A percentile compares a stretch with the other conserved stretches of the same genome.
phyloP scores from a whole-genome alignment of 1,139 yeast species.

The Eremothecium cymbalariae region DNA sequence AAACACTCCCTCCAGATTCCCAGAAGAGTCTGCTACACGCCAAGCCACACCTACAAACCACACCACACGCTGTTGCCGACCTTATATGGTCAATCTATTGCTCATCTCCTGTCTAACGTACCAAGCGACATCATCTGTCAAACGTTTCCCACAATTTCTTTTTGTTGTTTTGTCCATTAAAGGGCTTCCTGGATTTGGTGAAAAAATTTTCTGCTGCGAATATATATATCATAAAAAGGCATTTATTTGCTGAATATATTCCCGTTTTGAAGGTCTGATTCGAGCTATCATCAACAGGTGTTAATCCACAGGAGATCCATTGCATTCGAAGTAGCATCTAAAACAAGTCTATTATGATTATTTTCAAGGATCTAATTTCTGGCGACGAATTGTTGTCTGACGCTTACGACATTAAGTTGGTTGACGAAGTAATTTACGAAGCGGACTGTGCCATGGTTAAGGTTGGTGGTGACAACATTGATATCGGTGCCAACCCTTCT shows the following conservation, averaged over 20 bases:
- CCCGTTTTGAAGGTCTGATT: too few relatives aligned
- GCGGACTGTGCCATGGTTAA: constrained; percentile 92
- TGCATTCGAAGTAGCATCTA: too few relatives aligned
- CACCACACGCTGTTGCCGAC: constrained; percentile 9
- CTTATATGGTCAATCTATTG: constrained; percentile 11
- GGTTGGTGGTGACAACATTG: constrained; percentile 84
- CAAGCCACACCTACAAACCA: background rate
- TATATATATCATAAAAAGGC: too few relatives aligned
- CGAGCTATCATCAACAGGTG: too few relatives aligned
- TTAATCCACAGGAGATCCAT: too few relatives aligned
- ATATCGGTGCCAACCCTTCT: constrained; percentile 99
- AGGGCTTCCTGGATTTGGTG: too few relatives aligned
- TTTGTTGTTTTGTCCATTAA: too few relatives aligned
- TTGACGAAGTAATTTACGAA: constrained; percentile 88
- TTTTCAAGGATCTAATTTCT: constrained; percentile 68
- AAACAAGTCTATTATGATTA: constrained; percentile 31
- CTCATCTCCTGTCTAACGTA: too few relatives aligned
- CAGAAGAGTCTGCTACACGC: constrained; percentile 10
- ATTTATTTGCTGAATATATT: too few relatives aligned
- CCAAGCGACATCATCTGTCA: too few relatives aligned
- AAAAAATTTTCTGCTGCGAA: too few relatives aligned
- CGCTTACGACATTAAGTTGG: constrained; percentile 83
- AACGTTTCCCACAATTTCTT: too few relatives aligned
- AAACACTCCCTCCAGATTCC: constrained; percentile 12
- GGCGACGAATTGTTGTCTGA: constrained; percentile 96